Evolutionary conservation across 2,329 filamentous ascomycete species (phyloP).

Genomic region (Paecilomyces variotii): DNA sequence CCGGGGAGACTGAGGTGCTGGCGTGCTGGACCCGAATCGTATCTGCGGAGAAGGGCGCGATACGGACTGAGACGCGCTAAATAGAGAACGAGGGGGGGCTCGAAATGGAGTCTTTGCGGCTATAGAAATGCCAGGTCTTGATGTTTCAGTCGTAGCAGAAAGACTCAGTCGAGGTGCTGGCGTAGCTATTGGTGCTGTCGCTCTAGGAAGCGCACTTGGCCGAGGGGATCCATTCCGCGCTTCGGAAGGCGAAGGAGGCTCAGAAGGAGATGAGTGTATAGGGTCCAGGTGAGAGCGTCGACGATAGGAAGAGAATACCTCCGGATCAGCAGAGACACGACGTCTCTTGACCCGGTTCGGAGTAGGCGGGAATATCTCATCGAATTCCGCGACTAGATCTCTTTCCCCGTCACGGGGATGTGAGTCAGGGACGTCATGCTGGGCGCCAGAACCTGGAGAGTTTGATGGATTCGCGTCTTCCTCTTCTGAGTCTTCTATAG

Average conservation of each 20-base stretch:
- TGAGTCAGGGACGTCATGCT: neutral
- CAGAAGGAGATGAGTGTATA: constrained; percentile 15
- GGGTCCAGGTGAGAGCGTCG: constrained; percentile 7
- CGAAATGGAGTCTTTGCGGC: constrained; percentile 16
- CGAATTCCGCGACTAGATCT: constrained; percentile 16
- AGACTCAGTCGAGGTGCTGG: constrained; percentile 7
- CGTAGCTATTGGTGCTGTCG: constrained; percentile 2
- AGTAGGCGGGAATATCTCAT: constrained; percentile 22
- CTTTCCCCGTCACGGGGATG: neutral
- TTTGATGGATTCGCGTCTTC: neutral
- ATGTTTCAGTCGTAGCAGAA: constrained; percentile 3
- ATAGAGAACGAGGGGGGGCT: constrained; percentile 20
- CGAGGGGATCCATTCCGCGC: constrained; percentile 5
- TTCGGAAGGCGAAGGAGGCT: constrained; percentile 2
- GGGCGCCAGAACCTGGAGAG: neutral
- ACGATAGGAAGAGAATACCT: neutral
- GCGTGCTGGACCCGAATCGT: constrained; percentile 6
- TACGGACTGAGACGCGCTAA: constrained; percentile 15
- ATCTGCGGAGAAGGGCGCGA: constrained; percentile 8
- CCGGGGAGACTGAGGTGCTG: constrained; percentile 9
- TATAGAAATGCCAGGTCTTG: constrained; percentile 8
- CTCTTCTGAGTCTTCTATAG: constrained; percentile 8
- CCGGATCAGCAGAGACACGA: constrained; percentile 15
- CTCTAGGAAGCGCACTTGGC: neutral
- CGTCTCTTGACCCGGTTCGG: constrained; percentile 23